Evolutionary conservation across 2,329 filamentous ascomycete species (phyloP).

Genomic region (Escovopsis sp.): DNA sequence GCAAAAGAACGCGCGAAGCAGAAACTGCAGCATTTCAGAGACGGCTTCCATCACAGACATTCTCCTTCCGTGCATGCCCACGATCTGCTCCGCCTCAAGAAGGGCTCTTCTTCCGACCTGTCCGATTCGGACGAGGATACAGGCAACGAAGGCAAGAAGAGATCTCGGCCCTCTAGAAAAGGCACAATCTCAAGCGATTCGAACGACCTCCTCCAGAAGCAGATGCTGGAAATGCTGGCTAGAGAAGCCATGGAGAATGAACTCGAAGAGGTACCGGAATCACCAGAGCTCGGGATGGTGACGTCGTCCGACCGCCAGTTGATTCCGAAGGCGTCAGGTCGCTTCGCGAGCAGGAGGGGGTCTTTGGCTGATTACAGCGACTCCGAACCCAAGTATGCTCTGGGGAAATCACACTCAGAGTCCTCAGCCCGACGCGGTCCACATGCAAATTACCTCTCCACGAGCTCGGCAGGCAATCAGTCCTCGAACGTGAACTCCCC

Average conservation of each 20-base stretch:
- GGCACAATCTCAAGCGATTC: constrained; percentile 33
- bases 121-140: constrained; percentile 31
- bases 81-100: constrained; percentile 36
- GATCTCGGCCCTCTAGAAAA: constrained; percentile 18
- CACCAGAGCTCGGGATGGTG: constrained; percentile 20
- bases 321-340: constrained; percentile 16
- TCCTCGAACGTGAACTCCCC: constrained; percentile 37
- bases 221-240: constrained; percentile 46
- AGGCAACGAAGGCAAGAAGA: constrained; percentile 18
- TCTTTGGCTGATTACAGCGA: constrained; percentile 27
- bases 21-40: constrained; percentile 41
- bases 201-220: constrained; percentile 42
- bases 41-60: constrained; percentile 33
- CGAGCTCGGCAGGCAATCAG: constrained; percentile 29
- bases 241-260: constrained; percentile 34
- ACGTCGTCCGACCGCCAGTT: constrained; percentile 17
- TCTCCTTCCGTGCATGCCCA: constrained; percentile 34
- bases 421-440: constrained; percentile 12
- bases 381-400: constrained; percentile 18
- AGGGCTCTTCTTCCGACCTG: constrained; percentile 36
- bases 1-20: constrained; percentile 44
- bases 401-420: constrained; percentile 9
- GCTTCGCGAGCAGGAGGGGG: constrained; percentile 19
- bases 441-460: constrained; percentile 26
- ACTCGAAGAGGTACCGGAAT: constrained; percentile 16